These are phyloP conservation scores for Xylaria flabelliformis DNA, from an alignment of 495 filamentous ascomycete genomes.

Conservation along the genomic window DNA sequence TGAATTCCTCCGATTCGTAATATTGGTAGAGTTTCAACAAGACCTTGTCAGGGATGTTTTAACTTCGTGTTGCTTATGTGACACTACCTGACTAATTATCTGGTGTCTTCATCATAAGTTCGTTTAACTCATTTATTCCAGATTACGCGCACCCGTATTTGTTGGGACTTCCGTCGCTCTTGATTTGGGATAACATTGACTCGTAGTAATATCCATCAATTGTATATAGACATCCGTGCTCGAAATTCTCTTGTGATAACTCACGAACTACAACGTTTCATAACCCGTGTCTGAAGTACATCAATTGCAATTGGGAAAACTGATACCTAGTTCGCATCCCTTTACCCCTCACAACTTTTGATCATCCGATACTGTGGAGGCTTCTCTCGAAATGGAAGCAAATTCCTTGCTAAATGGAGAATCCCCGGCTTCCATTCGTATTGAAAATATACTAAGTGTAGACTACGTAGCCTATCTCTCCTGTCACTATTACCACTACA, in stretches of 20 bases:
- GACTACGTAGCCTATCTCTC: neutral
- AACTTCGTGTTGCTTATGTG: neutral
- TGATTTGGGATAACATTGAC: neutral
- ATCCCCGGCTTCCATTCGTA: neutral
- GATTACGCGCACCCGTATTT: neutral
- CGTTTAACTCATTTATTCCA: neutral
- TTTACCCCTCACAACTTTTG: neutral
- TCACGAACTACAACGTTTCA: neutral
- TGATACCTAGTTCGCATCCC: neutral
- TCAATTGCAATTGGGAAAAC: neutral
- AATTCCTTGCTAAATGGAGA: neutral
- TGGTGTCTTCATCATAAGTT: neutral
- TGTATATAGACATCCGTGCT: neutral
- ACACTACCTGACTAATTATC: neutral
- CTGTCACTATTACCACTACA: neutral
- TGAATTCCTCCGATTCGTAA: neutral
- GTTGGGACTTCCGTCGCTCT: neutral
- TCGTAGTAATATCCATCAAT: neutral
- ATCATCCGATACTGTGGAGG: constrained; percentile 1
- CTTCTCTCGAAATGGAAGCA: neutral
- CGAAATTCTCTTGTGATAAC: neutral
- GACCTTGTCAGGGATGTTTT: neutral
- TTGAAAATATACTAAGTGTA: neutral
- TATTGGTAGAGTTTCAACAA: neutral
- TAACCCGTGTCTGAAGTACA: too few relatives aligned